Evolutionary conservation across 2,329 filamentous ascomycete genomes (phyloP).

Genomic region (Exophiala alcalophila): DNA sequence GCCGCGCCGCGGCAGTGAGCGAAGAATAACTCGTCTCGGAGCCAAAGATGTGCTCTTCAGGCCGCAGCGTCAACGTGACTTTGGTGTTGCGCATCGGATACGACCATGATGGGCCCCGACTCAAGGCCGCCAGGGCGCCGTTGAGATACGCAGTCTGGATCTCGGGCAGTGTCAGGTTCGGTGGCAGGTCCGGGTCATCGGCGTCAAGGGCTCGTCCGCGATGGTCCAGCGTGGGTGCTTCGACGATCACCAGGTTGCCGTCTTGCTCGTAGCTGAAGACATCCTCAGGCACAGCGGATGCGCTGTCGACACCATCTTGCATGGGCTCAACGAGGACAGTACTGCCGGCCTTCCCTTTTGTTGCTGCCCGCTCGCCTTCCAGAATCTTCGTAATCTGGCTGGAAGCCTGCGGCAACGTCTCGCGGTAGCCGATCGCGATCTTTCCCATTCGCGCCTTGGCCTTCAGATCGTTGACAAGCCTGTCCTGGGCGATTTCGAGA

Average conservation of each 20-base stretch:
- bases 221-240: slow-evolving; percentile 50
- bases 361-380: slow-evolving; percentile 77
- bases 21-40: slow-evolving; percentile 65
- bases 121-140: slow-evolving; percentile 77
- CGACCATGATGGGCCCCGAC: slow-evolving; percentile 75
- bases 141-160: slow-evolving; percentile 63
- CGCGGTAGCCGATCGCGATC: slow-evolving; percentile 94
- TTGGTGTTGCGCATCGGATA: slow-evolving; percentile 76
- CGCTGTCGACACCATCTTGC: slow-evolving; percentile 30
- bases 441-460: slow-evolving; percentile 79
- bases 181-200: slow-evolving; percentile 51
- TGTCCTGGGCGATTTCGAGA: slow-evolving; percentile 85
- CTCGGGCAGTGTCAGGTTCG: slow-evolving; percentile 51
- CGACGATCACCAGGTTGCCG: slow-evolving; percentile 66
- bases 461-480: slow-evolving; percentile 84
- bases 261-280: slow-evolving; percentile 51
- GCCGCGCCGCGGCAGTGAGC: slow-evolving; percentile 64
- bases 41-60: slow-evolving; percentile 61
- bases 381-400: slow-evolving; percentile 61
- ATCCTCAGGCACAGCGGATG: slow-evolving; percentile 24
- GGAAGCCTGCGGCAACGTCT: slow-evolving; percentile 65
- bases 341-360: slow-evolving; percentile 73
- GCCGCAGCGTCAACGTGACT: slow-evolving; percentile 68
- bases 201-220: slow-evolving; percentile 38
- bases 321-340: slow-evolving; percentile 65